phyloP scores from a whole-genome alignment of 2,329 filamentous ascomycete species.

The Diplodia intermedia region DNA sequence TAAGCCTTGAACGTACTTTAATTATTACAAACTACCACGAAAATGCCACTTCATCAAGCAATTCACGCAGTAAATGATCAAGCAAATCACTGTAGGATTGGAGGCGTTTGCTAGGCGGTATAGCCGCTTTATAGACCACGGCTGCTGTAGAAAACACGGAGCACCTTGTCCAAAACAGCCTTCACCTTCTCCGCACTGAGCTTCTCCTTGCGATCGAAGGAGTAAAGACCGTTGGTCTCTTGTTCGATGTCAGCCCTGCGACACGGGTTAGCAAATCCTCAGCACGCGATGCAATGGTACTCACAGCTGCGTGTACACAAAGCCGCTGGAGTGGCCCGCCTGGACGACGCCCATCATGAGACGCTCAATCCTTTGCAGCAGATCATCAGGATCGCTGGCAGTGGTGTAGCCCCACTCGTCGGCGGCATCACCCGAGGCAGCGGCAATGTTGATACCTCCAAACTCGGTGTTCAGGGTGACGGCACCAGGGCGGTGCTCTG shows the following conservation, averaged over 20 bases:
- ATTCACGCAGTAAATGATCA: too few species aligned
- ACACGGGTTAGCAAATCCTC: constrained; percentile 47
- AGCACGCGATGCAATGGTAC: constrained; percentile 37
- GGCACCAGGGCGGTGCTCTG: constrained; percentile 60
- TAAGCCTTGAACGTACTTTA: too few species aligned
- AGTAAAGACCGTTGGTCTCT: constrained; percentile 71
- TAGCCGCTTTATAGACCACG: constrained; percentile 8
- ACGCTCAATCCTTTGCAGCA: constrained; percentile 64
- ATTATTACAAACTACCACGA: too few species aligned
- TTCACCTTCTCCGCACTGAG: constrained; percentile 64
- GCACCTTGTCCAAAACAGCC: constrained; percentile 62
- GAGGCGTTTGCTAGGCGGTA: not conserved
- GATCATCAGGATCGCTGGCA: constrained; percentile 64
- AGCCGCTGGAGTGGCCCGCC: constrained; percentile 64
- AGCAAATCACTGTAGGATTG: too few species aligned
- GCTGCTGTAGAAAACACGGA: constrained; percentile 16
- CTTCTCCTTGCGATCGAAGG: constrained; percentile 67
- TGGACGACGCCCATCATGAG: constrained; percentile 65
- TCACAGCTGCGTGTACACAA: constrained; percentile 72
- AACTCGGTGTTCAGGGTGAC: constrained; percentile 73
- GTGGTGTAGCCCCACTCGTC: constrained; percentile 74
- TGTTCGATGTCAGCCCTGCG: constrained; percentile 64
- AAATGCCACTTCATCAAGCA: too few species aligned
- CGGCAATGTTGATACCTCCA: constrained; percentile 71
- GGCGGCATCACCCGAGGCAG: constrained; percentile 38